A percentile compares a stretch with the other conserved stretches of the same genome.
phyloP scores from a whole-genome alignment of 1,139 yeast species.

The Suhomyces kunorum region DNA sequence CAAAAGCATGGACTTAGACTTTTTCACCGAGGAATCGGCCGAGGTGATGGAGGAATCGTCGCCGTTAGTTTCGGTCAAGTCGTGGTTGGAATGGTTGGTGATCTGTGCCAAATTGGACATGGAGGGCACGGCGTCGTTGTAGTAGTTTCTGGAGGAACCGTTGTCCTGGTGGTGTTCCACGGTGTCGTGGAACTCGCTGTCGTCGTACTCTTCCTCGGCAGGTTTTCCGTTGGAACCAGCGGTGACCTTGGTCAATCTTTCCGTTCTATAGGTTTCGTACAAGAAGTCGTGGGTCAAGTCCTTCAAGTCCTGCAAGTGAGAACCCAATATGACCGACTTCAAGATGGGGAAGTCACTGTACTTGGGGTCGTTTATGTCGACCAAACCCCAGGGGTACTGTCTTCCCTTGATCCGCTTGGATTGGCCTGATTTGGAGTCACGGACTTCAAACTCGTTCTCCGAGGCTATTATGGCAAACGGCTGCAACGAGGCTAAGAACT shows the following conservation, averaged over 20 bases:
- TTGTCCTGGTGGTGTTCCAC: constrained; percentile 22
- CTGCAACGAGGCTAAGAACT: constrained; percentile 67
- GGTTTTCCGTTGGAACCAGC: constrained; percentile 37
- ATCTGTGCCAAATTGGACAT: constrained; percentile 65
- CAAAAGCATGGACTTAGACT: constrained; percentile 39
- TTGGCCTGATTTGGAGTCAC: constrained; percentile 58
- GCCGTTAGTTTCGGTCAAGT: constrained; percentile 12
- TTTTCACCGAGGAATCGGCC: constrained; percentile 23
- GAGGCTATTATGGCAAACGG: constrained; percentile 92
- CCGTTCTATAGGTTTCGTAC: constrained; percentile 92
- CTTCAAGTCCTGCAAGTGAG: constrained; percentile 92
- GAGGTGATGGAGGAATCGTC: constrained; percentile 29
- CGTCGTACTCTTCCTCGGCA: constrained; percentile 32
- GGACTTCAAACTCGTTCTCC: constrained; percentile 49
- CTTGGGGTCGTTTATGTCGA: constrained; percentile 79
- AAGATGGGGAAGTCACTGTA: constrained; percentile 83
- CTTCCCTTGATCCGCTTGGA: constrained; percentile 66
- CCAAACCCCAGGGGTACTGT: constrained; percentile 91
- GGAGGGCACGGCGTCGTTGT: constrained; percentile 50
- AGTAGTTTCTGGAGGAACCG: constrained; percentile 9
- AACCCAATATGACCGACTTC: constrained; percentile 79
- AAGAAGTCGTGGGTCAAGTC: constrained; percentile 90
- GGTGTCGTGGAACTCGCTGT: constrained; percentile 34
- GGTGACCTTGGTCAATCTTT: constrained; percentile 60
- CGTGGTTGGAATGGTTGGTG: constrained; percentile 29